Evolutionary conservation across 148 eudicot species (phyloP).

Genomic region (Fagopyrum esculentum): DNA sequence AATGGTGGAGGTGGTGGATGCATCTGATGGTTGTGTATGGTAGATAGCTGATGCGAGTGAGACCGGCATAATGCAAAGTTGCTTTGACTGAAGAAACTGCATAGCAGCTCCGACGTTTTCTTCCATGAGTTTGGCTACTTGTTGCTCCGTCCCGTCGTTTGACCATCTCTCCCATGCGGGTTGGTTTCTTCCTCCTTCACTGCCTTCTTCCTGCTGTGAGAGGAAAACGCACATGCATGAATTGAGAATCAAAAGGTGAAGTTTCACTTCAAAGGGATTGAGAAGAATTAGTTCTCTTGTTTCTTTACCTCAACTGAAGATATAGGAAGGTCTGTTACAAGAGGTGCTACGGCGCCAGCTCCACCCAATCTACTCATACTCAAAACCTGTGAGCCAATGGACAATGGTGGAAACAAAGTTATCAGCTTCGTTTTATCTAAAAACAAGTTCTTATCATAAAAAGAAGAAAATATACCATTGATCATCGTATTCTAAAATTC

Average conservation of each 20-base stretch:
- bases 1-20: conserved; percentile 39
- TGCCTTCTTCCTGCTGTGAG: conserved; percentile 52
- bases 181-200: conserved; percentile 65
- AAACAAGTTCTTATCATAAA: neutral
- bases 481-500: neutral
- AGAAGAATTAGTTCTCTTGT: neutral
- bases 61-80: conserved; percentile 95
- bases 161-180: conserved; percentile 99
- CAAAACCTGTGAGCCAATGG: conserved; percentile 40
- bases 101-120: conserved; percentile 95
- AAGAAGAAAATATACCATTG: conserved; percentile 1
- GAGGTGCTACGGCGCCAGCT: conserved; percentile 74
- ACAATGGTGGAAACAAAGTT: neutral
- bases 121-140: conserved; percentile 96
- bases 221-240: neutral
- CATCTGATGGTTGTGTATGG: conserved; percentile 82
- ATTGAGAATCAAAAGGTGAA: neutral
- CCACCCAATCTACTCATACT: conserved; percentile 79
- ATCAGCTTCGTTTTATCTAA: neutral
- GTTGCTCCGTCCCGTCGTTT: conserved; percentile 92
- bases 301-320: conserved; percentile 52
- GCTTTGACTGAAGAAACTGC: conserved; percentile 97
- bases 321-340: conserved; percentile 57
- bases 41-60: conserved; percentile 93
- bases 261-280: neutral